Percentiles rank a stretch among this genome's conserved stretches.
These are phyloP conservation scores for Geotrichum australiense DNA, from an alignment of 1,139 yeast genomes.

Conservation along the genomic window DNA sequence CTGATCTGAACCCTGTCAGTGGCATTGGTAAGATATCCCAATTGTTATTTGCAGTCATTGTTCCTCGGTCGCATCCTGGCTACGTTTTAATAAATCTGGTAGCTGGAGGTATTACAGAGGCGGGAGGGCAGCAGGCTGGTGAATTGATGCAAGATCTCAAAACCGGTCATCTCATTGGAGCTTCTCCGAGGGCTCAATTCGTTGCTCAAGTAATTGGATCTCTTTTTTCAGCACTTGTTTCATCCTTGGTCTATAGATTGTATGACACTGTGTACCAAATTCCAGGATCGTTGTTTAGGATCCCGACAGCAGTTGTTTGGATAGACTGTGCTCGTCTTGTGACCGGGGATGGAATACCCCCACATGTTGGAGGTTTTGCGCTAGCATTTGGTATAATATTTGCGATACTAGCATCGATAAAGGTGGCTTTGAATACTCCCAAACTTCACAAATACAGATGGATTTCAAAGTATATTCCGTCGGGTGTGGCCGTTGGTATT, in stretches of 20 bases:
- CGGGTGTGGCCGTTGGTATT: conserved; percentile 95
- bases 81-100: conserved; percentile 76
- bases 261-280: conserved; percentile 77
- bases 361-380: conserved; percentile 61
- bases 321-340: conserved; percentile 91
- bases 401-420: conserved; percentile 54
- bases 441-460: background rate
- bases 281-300: conserved; percentile 72
- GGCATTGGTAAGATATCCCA: conserved; percentile 95
- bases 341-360: conserved; percentile 86
- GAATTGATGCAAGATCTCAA: conserved; percentile 96
- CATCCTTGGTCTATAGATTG: conserved; percentile 73
- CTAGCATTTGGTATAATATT: conserved; percentile 60
- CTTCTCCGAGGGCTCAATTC: conserved; percentile 89
- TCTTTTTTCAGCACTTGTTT: conserved; percentile 67
- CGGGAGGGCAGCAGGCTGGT: conserved; percentile 99
- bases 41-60: conserved; percentile 69
- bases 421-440: conserved; percentile 20
- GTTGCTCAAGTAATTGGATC: conserved; percentile 86
- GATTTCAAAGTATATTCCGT: conserved; percentile 58
- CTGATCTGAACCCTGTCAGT: conserved; percentile 93
- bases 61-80: conserved; percentile 73
- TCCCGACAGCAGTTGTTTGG: conserved; percentile 96
- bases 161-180: conserved; percentile 87
- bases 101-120: conserved; percentile 97